Percentiles rank a stretch among this genome's conserved stretches.
These are phyloP conservation scores for Agrocybe praecox DNA, from an alignment of 768 basidiomycete species.

Conservation along the genomic window DNA sequence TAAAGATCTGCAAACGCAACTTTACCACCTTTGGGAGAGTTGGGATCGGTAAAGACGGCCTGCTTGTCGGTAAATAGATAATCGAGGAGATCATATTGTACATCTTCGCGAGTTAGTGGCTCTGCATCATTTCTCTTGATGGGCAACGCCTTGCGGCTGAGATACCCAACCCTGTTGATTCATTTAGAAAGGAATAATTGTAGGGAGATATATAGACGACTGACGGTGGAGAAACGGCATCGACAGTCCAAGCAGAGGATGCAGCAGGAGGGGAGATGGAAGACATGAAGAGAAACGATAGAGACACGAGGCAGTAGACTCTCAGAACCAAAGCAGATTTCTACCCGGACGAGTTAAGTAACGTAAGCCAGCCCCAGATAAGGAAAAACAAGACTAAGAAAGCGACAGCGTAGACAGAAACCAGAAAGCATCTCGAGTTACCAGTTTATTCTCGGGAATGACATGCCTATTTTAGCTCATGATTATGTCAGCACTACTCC, in stretches of 20 bases:
- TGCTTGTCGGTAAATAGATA: constrained; percentile 75
- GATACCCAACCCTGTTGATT: constrained; percentile 51
- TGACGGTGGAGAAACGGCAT: constrained; percentile 53
- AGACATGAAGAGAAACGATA: constrained; percentile 45
- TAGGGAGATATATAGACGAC: constrained; percentile 22
- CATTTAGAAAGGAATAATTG: constrained; percentile 13
- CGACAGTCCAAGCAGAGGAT: constrained; percentile 44
- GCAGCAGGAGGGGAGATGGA: constrained; percentile 40
- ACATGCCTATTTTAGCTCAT: constrained; percentile 17
- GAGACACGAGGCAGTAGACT: constrained; percentile 36
- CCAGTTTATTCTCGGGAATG: constrained; percentile 18
- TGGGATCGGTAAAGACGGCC: constrained; percentile 72
- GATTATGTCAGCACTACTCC: constrained; percentile 24
- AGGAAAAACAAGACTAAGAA: background rate
- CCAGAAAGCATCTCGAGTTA: too few species aligned
- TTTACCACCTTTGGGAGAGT: constrained; percentile 47
- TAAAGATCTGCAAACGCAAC: constrained; percentile 85
- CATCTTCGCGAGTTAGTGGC: constrained; percentile 79
- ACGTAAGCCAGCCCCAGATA: constrained; percentile 2
- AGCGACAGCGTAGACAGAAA: background rate
- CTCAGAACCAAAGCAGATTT: constrained; percentile 13
- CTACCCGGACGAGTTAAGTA: constrained; percentile 7
- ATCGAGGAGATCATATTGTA: constrained; percentile 84
- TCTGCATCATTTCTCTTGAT: constrained; percentile 86
- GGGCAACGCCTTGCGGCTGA: constrained; percentile 70